Base-by-base conservation (phyloP, 345 rosid species). In the Capsella bursapastoris region DNA sequence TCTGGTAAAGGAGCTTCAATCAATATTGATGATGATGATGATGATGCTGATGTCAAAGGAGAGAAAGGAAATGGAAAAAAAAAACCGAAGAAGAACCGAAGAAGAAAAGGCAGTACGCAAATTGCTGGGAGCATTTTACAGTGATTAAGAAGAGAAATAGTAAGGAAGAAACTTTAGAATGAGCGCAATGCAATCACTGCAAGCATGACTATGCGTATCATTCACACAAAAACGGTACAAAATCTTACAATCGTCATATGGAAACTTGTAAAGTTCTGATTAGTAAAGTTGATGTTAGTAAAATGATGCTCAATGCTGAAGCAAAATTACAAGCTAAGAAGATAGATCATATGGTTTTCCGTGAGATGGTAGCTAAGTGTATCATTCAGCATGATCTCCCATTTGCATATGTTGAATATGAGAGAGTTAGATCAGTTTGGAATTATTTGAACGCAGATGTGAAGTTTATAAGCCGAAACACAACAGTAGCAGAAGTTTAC, bases 361-460 rank as follows among this genome's bases (percentile, higher is more conserved):
- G 27, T 14, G 53, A 63, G 1, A 63, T 63, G 53, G 40, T 63
- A 28, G 53, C n/a, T n/a, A n/a, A n/a, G n/a, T n/a, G n/a, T n/a
- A 63, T 63, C 2, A 45, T 63, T 41, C 35, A 61, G 2, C 35
- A 61, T 41, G 35, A 61, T 27, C 53, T 63, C 3, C 38, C 52
- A 14, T 63, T 13, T 14, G 25, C 27, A 3, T 63, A 63, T 43
- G 35, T 22, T 38, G 32, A 59, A 12, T 60, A 60, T 60, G 49
- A 60, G 49, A 60, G 32, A 60, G 65, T 60, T 10, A 25, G 16
- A 7, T 4, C 6, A 18, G 3, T 43, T 13, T 63, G 25, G 38
- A 44, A 43, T 25, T 64, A 64, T 10, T 64, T 44, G 28, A 64
- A 45, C 13, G 52, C n/a, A 1, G 28, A 64, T 5, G 68, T 64